Evolutionary conservation across 306 rosid species (phyloP).

Genomic region (Carpinus fangiana): DNA sequence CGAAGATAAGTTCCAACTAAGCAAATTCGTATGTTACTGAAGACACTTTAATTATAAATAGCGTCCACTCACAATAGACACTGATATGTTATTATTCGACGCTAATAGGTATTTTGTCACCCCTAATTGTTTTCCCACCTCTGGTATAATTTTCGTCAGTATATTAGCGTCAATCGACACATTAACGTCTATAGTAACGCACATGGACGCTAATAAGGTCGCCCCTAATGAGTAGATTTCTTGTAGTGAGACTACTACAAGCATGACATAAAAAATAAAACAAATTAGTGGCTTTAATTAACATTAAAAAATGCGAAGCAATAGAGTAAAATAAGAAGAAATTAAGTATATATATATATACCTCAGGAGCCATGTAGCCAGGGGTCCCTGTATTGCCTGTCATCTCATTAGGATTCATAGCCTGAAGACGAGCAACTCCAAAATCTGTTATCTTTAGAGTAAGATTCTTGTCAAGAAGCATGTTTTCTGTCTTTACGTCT

Average conservation of each 20-base stretch:
- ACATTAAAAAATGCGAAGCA: not conserved
- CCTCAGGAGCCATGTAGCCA: slow-evolving; percentile 12
- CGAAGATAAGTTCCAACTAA: not conserved
- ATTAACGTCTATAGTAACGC: no score
- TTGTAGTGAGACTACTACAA: no score
- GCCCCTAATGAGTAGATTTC: no score
- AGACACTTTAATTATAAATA: not conserved
- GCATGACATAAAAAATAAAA: not conserved
- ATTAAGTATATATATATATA: not conserved
- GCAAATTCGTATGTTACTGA: not conserved
- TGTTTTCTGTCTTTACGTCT: slow-evolving; percentile 12
- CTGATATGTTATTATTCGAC: no score
- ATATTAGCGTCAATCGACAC: no score
- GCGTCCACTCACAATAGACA: no score
- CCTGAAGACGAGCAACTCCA: not conserved
- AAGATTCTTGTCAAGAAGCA: slow-evolving; percentile 12
- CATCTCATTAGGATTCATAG: slow-evolving; percentile 4
- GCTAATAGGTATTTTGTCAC: no score
- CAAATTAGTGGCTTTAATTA: not conserved
- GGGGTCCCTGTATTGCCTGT: slow-evolving; percentile 7
- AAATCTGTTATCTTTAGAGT: not conserved
- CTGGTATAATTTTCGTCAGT: no score
- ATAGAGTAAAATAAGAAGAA: not conserved
- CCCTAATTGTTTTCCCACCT: no score
- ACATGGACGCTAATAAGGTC: no score